Base-by-base conservation (phyloP, 2,329 filamentous ascomycete species). In the Fusarium lyarnte region DNA sequence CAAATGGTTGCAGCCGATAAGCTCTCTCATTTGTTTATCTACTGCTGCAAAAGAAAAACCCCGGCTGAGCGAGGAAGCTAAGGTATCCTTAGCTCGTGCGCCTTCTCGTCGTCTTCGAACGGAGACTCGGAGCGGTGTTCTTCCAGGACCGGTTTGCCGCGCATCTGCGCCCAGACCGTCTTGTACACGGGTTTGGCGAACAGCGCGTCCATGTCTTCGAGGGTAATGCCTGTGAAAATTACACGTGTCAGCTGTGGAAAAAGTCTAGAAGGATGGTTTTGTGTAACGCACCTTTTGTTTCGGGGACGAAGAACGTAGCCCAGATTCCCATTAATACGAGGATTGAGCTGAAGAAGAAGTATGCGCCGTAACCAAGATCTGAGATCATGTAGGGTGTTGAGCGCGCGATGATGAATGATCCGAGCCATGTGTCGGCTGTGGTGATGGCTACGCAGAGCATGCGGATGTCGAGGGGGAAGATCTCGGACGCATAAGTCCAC, bases 331-430 rank as follows among this genome's bases (percentile, higher is more conserved):
- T 84, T 33, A 80, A 69, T 21, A 87, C 79, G 53, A 86, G 60
- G 33, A 86, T 79, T 0, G 82, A 78, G 7, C 84, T 86, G 69
- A 88, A 88, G 78, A 88, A 84, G 63, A 88, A 85, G 75, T 87
- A 88, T 1, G 86, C 85, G 12, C 87, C 87, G 69, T 86, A 88
- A 2, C 81, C 81, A 2, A 84, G 76, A 8, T 78, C 76, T 1
- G 78, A 81, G 21, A 84, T 80, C 83, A 84, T 84, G 63, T 83
- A 83, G 0, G 82, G 82, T 0, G 81, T 82, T 27, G 81, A 78
- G 31, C 81, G 78, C 5, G 81, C 81, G 46, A 84, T 81, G 74
- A 83, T 77, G 65, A 84, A 84, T 5, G 79, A 82, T 13, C 81
- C 81, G 23, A 84, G 72, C 82, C 82, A 84, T 5, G 79, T 80